These are phyloP conservation scores for Rhytidiadelphus loreus DNA, from an alignment of 225 moss, liverwort and hornwort species.

Conservation along the genomic window DNA sequence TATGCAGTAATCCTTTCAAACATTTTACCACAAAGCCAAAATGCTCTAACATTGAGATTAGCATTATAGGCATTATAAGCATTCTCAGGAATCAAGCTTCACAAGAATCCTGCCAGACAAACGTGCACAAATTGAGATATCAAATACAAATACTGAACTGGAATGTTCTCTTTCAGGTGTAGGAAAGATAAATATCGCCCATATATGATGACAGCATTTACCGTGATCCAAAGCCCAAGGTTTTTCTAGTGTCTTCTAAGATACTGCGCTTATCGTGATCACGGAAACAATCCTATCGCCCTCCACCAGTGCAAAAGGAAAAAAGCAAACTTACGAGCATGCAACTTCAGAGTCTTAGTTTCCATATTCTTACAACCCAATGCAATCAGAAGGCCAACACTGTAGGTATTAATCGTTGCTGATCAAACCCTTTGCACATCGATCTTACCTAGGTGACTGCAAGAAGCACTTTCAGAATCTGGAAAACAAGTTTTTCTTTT, in stretches of 20 bases:
- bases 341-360: background rate
- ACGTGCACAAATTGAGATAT: background rate
- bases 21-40: background rate
- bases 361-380: background rate
- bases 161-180: background rate
- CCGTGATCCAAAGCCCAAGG: slow-evolving; percentile 53
- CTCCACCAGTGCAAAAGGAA: slow-evolving; percentile 46
- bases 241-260: slow-evolving; percentile 23
- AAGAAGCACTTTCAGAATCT: background rate
- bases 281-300: slow-evolving; percentile 60
- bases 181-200: background rate
- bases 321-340: background rate
- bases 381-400: background rate
- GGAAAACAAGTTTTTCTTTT: background rate
- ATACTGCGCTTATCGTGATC: slow-evolving; percentile 36
- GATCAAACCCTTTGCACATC: background rate
- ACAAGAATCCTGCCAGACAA: background rate
- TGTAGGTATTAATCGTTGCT: background rate
- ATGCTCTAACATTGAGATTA: background rate
- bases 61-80: background rate
- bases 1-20: background rate
- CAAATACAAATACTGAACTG: background rate
- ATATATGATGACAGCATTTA: slow-evolving; percentile 69
- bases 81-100: background rate
- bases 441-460: background rate